Base-by-base conservation (phyloP, 2,329 filamentous ascomycete species). In the Septoria petroselini region DNA sequence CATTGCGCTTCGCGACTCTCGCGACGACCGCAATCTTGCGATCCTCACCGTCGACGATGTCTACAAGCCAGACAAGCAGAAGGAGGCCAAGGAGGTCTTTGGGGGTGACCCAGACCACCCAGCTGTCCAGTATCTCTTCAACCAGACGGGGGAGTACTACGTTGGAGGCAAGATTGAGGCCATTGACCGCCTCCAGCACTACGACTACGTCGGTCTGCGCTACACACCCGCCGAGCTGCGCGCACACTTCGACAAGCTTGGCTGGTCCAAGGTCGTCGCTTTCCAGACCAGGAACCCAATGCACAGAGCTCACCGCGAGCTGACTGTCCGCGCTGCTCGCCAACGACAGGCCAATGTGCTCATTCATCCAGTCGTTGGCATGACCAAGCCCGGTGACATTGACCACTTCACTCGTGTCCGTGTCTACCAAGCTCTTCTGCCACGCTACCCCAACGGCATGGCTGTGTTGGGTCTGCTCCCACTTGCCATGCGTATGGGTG, bases 261-360 rank as follows among this genome's bases (percentile, higher is more conserved):
- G 93, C 75, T 98, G 93, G 93, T 85, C 87, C 72, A 85, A 86
- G 72, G 91, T 98, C 63, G 93, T 98, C 58, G 93, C 93, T 68
- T 98, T 98, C 86, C 93, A 98, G 81, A 98, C 93, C 59, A 71
- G 91, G 71, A 98, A 98, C 77, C 93, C 93, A 63, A 98, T 98
- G 93, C 93, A 98, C 79, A 87, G 93, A 67, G 93, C 93, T 70
- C 93, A 98, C 76, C 84, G 93, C 74, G 93, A 98, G 77, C 78
- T 98, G 72, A 98, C 93, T 52, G 93, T 98, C 67, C 90, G 93
- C 66, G 93, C 93, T 61, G 93, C 93, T 60, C 91, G 93, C 65
- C 87, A 87, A 50, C 88, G 94, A 73, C 91, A 96, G 73, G 93
- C 93, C 71, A 98, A 98, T 71, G 93, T 98, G 62, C 86, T 98